Percentiles rank a stretch among this genome's conserved stretches.
Conservation (phyloP, 345 rosid species). For the Bretschneidera sinensis region DNA sequence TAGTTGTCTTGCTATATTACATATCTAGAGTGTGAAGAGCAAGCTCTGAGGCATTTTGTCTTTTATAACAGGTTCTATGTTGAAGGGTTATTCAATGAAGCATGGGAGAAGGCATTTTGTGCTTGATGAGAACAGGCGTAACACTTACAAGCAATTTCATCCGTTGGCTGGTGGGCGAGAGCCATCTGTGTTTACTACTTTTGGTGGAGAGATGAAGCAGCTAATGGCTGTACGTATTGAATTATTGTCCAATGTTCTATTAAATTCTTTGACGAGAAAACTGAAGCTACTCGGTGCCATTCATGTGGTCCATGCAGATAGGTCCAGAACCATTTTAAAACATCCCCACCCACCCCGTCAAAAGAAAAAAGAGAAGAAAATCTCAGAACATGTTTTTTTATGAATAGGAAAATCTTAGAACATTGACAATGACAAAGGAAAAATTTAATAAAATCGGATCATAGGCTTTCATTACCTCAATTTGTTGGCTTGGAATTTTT, state of each 20-base stretch:
- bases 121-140: slow-evolving; percentile 48
- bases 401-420: too few relatives aligned
- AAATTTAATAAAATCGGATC: too few relatives aligned
- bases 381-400: too few relatives aligned
- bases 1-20: too few relatives aligned
- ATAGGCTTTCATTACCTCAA: too few relatives aligned
- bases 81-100: slow-evolving; percentile 39
- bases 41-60: slow-evolving; percentile 6
- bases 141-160: slow-evolving; percentile 49
- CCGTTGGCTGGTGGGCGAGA: slow-evolving; percentile 25
- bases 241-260: slow-evolving; percentile 9
- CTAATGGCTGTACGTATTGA: slow-evolving; percentile 60
- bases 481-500: background rate
- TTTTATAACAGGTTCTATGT: slow-evolving; percentile 31
- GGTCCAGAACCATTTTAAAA: too few relatives aligned
- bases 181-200: slow-evolving; percentile 37
- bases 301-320: slow-evolving; percentile 1
- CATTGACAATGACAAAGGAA: too few relatives aligned
- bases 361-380: too few relatives aligned
- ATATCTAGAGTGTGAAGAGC: background rate
- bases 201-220: slow-evolving; percentile 51
- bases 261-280: slow-evolving; percentile 13
- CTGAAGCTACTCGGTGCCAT: background rate
- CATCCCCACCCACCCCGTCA: too few relatives aligned
- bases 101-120: slow-evolving; percentile 40